Conservation (phyloP, 2,329 filamentous ascomycete genomes). For the Botrytis galanthina region DNA sequence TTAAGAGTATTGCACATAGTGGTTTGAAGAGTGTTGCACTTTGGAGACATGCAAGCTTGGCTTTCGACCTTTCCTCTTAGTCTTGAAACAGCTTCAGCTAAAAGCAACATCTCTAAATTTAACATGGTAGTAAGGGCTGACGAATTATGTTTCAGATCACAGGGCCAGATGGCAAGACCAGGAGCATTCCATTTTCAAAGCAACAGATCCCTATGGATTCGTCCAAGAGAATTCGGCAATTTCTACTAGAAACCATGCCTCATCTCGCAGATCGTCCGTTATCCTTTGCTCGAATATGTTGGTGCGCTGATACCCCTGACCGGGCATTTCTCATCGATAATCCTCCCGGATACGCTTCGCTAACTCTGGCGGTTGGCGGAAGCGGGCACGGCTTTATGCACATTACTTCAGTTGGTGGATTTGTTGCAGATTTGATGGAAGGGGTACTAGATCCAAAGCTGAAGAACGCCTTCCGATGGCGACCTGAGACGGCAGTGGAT, state of each 20-base stretch:
- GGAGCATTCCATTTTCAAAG: slow-evolving; percentile 29
- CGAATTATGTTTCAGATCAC: not conserved
- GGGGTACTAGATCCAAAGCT: slow-evolving; percentile 44
- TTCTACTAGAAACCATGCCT: slow-evolving; percentile 52
- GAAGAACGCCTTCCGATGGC: slow-evolving; percentile 48
- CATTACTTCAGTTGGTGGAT: slow-evolving; percentile 49
- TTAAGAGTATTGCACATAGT: not conserved
- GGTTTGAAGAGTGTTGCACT: not conserved
- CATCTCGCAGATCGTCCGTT: slow-evolving; percentile 50
- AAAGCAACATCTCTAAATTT: not conserved
- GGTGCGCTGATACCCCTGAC: slow-evolving; percentile 56
- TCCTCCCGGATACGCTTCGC: slow-evolving; percentile 45
- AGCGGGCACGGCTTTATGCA: slow-evolving; percentile 54
- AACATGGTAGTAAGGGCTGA: not conserved
- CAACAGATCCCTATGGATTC: slow-evolving; percentile 47
- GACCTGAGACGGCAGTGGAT: slow-evolving; percentile 48
- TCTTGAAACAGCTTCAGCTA: not conserved
- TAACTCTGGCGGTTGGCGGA: slow-evolving; percentile 50
- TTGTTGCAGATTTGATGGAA: slow-evolving; percentile 50
- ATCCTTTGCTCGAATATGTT: slow-evolving; percentile 52
- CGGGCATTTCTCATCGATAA: slow-evolving; percentile 51
- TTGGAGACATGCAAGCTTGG: not conserved
- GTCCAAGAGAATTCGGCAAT: slow-evolving; percentile 47
- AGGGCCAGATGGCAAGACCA: slow-evolving; percentile 13
- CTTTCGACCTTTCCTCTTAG: not conserved